Percentiles rank a stretch among this genome's conserved stretches.
Evolutionary conservation across 106 monocot species (phyloP).

Genomic region (Phalaenopsis aphrodite): DNA sequence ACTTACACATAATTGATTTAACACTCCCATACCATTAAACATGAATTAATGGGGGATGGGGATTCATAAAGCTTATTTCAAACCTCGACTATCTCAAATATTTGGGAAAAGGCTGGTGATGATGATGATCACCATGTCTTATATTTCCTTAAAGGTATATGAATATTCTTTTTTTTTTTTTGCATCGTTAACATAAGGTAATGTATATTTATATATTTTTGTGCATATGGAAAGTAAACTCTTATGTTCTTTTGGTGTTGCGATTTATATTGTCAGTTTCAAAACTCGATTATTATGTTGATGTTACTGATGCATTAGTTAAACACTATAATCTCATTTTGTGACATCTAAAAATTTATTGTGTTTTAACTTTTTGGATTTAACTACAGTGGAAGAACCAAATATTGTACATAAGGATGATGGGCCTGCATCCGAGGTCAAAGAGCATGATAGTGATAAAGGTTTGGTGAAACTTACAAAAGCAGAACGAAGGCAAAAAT

Average conservation of each 20-base stretch:
- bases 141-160: neutral
- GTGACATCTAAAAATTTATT: neutral
- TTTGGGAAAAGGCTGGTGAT: neutral
- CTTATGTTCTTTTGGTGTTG: neutral
- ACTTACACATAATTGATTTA: no score
- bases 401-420: constrained; percentile 17
- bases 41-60: neutral
- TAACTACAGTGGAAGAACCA: constrained; percentile 33
- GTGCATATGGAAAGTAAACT: neutral
- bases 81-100: neutral
- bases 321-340: neutral
- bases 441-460: constrained; percentile 35
- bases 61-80: neutral
- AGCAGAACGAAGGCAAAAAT: constrained; percentile 62
- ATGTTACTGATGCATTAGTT: neutral
- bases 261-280: neutral
- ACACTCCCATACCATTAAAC: no score
- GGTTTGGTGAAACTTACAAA: constrained; percentile 54
- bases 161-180: neutral
- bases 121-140: neutral
- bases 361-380: constrained; percentile 6
- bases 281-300: neutral
- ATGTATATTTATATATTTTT: neutral
- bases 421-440: constrained; percentile 15
- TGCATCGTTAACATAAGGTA: neutral